Evolutionary conservation across 176 grass and related monocot species (phyloP).

Genomic region (Saccharum officinarum): DNA sequence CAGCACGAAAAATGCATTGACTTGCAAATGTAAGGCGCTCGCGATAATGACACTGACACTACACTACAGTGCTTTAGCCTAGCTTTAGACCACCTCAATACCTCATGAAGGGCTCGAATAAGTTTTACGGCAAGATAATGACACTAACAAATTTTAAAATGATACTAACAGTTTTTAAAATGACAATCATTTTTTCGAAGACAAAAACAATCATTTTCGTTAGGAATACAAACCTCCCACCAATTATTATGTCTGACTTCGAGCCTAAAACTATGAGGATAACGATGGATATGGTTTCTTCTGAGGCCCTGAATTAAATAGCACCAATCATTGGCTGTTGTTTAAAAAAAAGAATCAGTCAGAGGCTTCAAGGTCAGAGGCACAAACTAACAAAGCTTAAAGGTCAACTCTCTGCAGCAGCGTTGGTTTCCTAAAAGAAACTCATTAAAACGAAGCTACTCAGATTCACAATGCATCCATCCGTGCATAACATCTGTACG

Average conservation of each 20-base stretch:
- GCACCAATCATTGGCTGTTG: slow-evolving; percentile 33
- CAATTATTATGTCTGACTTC: not conserved
- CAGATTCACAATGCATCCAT: not conserved
- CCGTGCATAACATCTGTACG: not conserved
- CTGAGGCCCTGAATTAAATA: slow-evolving; percentile 31
- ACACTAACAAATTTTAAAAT: too few species aligned
- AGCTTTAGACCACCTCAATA: not conserved
- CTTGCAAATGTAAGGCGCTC: not conserved
- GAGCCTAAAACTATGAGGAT: not conserved
- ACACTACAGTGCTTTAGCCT: not conserved
- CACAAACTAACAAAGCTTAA: not conserved
- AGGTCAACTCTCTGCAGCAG: slow-evolving; percentile 23
- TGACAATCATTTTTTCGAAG: too few species aligned
- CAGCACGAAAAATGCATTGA: not conserved
- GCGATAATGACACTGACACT: not conserved
- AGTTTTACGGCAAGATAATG: too few species aligned
- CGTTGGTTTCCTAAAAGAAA: not conserved
- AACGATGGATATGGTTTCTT: not conserved
- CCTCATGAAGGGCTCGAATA: not conserved
- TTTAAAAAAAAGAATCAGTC: not conserved
- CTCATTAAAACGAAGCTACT: not conserved
- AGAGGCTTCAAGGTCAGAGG: slow-evolving; percentile 14
- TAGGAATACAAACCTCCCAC: not conserved
- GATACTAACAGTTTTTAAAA: too few species aligned
- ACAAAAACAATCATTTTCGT: not conserved